Evolutionary conservation across 208 protist genomes (phyloP).

Genomic region (Lotmaria passim): DNA sequence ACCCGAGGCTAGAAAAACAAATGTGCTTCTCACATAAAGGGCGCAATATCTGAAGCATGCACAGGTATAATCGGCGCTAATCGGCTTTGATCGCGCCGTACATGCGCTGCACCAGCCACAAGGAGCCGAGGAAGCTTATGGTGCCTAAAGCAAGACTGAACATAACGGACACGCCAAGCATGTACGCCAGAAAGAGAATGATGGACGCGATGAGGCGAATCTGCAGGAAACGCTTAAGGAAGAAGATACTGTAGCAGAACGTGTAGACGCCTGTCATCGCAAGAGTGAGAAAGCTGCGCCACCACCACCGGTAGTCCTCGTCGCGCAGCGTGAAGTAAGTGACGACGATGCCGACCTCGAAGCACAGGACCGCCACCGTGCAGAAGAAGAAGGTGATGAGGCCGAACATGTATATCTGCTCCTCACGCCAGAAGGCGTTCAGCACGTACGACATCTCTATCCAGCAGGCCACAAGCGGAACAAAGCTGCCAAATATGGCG

Average conservation of each 20-base stretch:
- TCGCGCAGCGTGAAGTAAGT: constrained; percentile 96
- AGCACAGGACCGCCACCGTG: constrained; percentile 93
- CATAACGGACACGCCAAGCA: constrained; percentile 60
- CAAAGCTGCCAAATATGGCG: constrained; percentile 58
- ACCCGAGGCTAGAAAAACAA: too few species aligned
- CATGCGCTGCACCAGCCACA: constrained; percentile 75
- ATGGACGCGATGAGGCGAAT: constrained; percentile 67
- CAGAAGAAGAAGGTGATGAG: constrained; percentile 94
- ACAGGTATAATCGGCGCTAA: constrained; percentile 22
- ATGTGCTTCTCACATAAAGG: too few species aligned
- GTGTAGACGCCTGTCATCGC: constrained; percentile 88
- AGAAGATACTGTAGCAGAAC: constrained; percentile 94
- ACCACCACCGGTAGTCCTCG: constrained; percentile 99
- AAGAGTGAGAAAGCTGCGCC: constrained; percentile 91
- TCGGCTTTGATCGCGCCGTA: constrained; percentile 76
- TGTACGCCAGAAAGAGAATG: constrained; percentile 82
- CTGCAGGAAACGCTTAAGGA: constrained; percentile 79
- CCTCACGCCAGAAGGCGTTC: constrained; percentile 89
- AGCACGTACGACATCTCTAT: constrained; percentile 98
- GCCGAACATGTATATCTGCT: constrained; percentile 96
- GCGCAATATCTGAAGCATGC: too few species aligned
- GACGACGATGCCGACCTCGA: constrained; percentile 97
- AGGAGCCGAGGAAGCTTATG: constrained; percentile 74
- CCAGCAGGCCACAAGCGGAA: constrained; percentile 98
- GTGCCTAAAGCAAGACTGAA: constrained; percentile 71